Base-by-base conservation (phyloP, 768 basidiomycete species). In the Rhodotorula graminis region DNA sequence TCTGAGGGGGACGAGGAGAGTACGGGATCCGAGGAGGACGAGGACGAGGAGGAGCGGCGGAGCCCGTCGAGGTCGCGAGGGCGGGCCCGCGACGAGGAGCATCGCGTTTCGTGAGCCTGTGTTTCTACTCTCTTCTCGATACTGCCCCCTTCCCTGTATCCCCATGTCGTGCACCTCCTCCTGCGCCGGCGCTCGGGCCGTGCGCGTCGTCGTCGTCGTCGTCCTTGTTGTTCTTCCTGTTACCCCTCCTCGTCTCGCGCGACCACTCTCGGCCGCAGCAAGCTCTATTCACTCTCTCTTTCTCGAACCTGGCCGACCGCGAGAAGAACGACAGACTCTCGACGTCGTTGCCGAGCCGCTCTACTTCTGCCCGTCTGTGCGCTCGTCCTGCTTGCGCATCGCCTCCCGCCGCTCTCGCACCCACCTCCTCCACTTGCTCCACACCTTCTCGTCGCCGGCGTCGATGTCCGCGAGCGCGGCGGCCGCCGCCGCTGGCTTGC, bases 381-480 rank as follows among this genome's bases (percentile, higher is more conserved):
- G 37, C 37, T 5, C 5, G 37, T 37, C 37, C 59, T 60, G 2
- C 25, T n/a, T 27, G 12, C 42, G 7, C 16, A 33, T 31, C 14
- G 46, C 29, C 56, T 57, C 23, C 40, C 40, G 14, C 9, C 40
- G 31, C 33, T 65, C 64, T 56, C 56, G 47, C 19, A 65, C 64
- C 64, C 64, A 65, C 33, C 31, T n/a, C 15, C 44, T 23, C 64
- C 64, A 65, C 46, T 65, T 65, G n/a, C 64, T 33, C 64, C 64
- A 65, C 14, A 65, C 56, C 56, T 18, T 49, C 29, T 58, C 56
- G 4, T 58, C 64, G 29, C 29, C 53, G 27, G 1, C 40, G 11
- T 25, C 63, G 3, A 37, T 9, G 37, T 37, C 37, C 37, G 21
- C 47, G n/a, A n/a, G n/a, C n/a, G 2, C 60, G 19, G 49, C 21